phyloP scores from a whole-genome alignment of 2,329 filamentous ascomycete genomes.

The Sporothrix humicola region DNA sequence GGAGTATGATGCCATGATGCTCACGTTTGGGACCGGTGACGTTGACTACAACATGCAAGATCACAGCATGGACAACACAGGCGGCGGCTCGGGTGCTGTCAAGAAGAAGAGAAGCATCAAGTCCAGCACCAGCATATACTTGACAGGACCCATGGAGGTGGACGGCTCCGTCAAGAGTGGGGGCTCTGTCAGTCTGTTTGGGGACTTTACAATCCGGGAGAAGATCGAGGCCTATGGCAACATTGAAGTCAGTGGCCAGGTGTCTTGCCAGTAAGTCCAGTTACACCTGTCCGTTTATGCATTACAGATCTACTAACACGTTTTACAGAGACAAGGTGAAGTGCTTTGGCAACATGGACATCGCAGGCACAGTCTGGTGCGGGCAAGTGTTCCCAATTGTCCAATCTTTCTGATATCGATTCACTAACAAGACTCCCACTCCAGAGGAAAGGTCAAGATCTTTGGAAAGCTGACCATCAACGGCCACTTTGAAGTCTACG shows the following conservation, averaged over 20 bases:
- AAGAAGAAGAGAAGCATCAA: conserved; percentile 49
- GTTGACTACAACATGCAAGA: conserved; percentile 36
- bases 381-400: conserved; percentile 43
- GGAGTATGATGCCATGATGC: conserved; percentile 36
- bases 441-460: conserved; percentile 53
- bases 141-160: conserved; percentile 55
- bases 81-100: conserved; percentile 35
- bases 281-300: neutral
- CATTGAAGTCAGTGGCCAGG: conserved; percentile 50
- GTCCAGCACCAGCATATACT: conserved; percentile 50
- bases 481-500: conserved; percentile 51
- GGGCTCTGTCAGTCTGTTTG: conserved; percentile 52
- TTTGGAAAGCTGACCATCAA: conserved; percentile 54
- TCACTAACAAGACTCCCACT: neutral
- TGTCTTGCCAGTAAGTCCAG: conserved; percentile 51
- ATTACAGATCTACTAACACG: neutral
- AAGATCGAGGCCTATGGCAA: conserved; percentile 55
- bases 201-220: conserved; percentile 53
- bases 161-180: conserved; percentile 54
- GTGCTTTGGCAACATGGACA: conserved; percentile 54
- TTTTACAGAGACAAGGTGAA: conserved; percentile 51
- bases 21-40: conserved; percentile 35
- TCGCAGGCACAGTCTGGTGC: conserved; percentile 49
- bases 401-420: too few species aligned
- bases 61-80: conserved; percentile 15